These are phyloP conservation scores for Phytophthora litchii DNA, from an alignment of 352 stramenopile species.

Conservation along the genomic window DNA sequence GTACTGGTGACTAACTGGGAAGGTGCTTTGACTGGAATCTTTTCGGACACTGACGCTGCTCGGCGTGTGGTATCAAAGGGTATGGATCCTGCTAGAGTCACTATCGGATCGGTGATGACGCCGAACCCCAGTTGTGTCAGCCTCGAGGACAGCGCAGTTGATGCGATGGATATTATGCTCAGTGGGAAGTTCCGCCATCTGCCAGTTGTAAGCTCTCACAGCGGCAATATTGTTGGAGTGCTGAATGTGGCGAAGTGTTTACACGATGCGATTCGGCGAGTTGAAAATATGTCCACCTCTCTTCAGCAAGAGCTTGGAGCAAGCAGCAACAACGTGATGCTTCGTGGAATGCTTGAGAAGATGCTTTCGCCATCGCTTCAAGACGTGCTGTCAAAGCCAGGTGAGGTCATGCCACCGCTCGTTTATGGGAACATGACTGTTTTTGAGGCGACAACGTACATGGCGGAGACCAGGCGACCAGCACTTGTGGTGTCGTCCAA, in stretches of 20 bases:
- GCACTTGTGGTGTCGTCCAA: conserved; percentile 76
- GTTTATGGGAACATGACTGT: conserved; percentile 77
- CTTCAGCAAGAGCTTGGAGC: conserved; percentile 82
- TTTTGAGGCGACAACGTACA: conserved; percentile 73
- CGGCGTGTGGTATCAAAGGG: conserved; percentile 81
- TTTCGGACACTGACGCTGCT: conserved; percentile 93
- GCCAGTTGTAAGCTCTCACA: conserved; percentile 90
- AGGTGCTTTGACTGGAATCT: conserved; percentile 93
- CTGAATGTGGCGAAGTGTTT: conserved; percentile 99
- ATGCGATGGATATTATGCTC: conserved; percentile 88
- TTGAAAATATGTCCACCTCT: conserved; percentile 90
- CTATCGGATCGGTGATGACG: conserved; percentile 86
- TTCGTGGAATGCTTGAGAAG: conserved; percentile 87
- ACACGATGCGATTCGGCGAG: conserved; percentile 97
- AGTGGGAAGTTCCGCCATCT: conserved; percentile 96
- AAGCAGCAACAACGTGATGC: conserved; percentile 56
- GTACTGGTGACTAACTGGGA: conserved; percentile 91
- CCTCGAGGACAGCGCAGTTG: conserved; percentile 82
- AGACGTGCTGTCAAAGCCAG: conserved; percentile 68
- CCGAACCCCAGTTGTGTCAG: conserved; percentile 84
- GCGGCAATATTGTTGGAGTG: conserved; percentile 92
- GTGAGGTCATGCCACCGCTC: conserved; percentile 73
- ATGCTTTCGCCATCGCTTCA: conserved; percentile 85
- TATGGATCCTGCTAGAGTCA: conserved; percentile 66
- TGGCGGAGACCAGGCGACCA: conserved; percentile 79